Evolutionary conservation across 2,329 filamentous ascomycete genomes (phyloP).

Genomic region (Penicillium sp.): DNA sequence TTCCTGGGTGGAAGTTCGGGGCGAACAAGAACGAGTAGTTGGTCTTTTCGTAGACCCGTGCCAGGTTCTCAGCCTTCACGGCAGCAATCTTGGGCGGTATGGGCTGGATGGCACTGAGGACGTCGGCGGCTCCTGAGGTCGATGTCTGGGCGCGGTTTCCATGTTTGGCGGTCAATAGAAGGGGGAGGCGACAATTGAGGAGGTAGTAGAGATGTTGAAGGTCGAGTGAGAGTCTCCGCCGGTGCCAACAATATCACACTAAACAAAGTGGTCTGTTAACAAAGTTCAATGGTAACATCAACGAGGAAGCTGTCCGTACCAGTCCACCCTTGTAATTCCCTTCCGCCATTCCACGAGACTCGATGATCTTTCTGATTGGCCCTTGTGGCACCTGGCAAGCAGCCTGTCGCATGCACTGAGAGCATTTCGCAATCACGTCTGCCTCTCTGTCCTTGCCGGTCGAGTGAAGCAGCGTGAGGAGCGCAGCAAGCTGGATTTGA

Average conservation of each 20-base stretch:
- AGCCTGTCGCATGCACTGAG: conserved; percentile 75
- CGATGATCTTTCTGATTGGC: conserved; percentile 59
- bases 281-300: neutral
- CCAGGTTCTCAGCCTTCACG: conserved; percentile 67
- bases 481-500: conserved; percentile 79
- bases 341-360: conserved; percentile 58
- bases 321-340: conserved; percentile 78
- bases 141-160: conserved; percentile 94
- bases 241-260: conserved; percentile 94
- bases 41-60: conserved; percentile 67
- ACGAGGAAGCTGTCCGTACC: conserved; percentile 51
- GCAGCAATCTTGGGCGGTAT: conserved; percentile 69
- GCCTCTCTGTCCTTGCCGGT: conserved; percentile 78
- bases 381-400: conserved; percentile 67
- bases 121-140: conserved; percentile 89
- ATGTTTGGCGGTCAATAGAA: conserved; percentile 87
- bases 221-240: conserved; percentile 96
- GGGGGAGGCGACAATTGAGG: conserved; percentile 86
- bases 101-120: conserved; percentile 72
- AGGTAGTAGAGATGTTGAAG: conserved; percentile 95
- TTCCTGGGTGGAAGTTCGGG: conserved; percentile 92
- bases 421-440: conserved; percentile 82
- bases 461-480: conserved; percentile 89
- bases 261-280: neutral
- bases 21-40: conserved; percentile 97